phyloP scores from a whole-genome alignment of 495 filamentous ascomycete species.

The Talaromyces wortmannii region DNA sequence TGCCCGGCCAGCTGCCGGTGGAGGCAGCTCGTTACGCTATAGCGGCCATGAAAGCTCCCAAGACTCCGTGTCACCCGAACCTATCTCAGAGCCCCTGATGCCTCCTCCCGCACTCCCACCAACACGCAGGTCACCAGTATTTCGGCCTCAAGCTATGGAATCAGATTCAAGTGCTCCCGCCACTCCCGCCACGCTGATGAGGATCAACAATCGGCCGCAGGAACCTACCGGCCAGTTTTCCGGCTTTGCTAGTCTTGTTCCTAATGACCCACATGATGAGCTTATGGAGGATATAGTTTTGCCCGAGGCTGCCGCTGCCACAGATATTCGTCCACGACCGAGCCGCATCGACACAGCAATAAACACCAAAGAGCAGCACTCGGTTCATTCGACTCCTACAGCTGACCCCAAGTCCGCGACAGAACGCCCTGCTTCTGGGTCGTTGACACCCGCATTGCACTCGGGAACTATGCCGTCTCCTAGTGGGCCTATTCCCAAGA shows the following conservation, averaged over 20 bases:
- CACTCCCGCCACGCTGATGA: constrained; percentile 84
- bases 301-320: constrained; percentile 53
- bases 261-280: constrained; percentile 39
- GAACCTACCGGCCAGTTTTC: constrained; percentile 17
- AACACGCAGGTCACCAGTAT: constrained; percentile 46
- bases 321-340: constrained; percentile 28
- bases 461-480: constrained; percentile 35
- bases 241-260: constrained; percentile 17
- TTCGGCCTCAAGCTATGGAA: constrained; percentile 30
- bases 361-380: constrained; percentile 17
- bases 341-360: constrained; percentile 38
- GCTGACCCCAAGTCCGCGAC: constrained; percentile 19
- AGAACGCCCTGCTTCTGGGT: constrained; percentile 14
- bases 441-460: constrained; percentile 28
- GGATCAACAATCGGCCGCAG: constrained; percentile 40
- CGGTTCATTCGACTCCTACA: constrained; percentile 22
- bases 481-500: constrained; percentile 32
- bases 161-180: constrained; percentile 47
- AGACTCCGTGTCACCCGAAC: constrained; percentile 67
- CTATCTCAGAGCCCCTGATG: constrained; percentile 63
- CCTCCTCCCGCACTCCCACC: constrained; percentile 58
- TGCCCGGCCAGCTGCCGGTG: constrained; percentile 19
- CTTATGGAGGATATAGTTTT: constrained; percentile 61
- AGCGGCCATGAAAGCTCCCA: constrained; percentile 54
- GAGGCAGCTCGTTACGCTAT: constrained; percentile 29